phyloP scores from a whole-genome alignment of 345 rosid genomes.

The Euclidium syriacum region DNA sequence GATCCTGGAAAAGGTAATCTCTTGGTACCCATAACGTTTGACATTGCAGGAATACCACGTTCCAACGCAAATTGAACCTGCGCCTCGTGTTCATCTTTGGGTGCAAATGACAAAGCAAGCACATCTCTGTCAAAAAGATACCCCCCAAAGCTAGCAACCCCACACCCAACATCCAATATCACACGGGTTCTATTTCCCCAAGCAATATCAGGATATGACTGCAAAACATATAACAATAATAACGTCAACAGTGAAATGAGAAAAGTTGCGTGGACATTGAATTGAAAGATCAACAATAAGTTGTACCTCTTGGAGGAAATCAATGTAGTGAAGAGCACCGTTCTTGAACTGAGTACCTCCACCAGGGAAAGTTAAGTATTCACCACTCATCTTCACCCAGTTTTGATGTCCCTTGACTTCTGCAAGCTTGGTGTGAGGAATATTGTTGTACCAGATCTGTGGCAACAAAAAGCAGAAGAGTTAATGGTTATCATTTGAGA shows the following conservation, averaged over 20 bases:
- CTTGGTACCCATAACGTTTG: slow-evolving; percentile 83
- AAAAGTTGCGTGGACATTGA: background rate
- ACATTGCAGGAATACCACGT: slow-evolving; percentile 86
- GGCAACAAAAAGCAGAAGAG: slow-evolving; percentile 15
- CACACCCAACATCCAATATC: slow-evolving; percentile 90
- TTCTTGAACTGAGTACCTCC: slow-evolving; percentile 96
- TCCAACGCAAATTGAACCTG: slow-evolving; percentile 94
- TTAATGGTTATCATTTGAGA: background rate
- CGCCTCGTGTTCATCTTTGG: slow-evolving; percentile 96
- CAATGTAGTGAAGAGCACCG: slow-evolving; percentile 66
- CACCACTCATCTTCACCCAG: slow-evolving; percentile 63
- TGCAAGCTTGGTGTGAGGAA: slow-evolving; percentile 68
- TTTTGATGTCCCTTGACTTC: slow-evolving; percentile 69
- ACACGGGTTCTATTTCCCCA: slow-evolving; percentile 80
- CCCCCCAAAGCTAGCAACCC: slow-evolving; percentile 94
- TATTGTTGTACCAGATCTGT: slow-evolving; percentile 65
- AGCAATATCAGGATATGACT: slow-evolving; percentile 61
- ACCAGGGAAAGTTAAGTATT: slow-evolving; percentile 76
- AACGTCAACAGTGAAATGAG: background rate
- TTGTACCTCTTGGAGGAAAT: slow-evolving; percentile 57
- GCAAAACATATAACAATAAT: slow-evolving; percentile 12
- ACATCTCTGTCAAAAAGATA: slow-evolving; percentile 79
- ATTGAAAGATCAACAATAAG: background rate
- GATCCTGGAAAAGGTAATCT: slow-evolving; percentile 81
- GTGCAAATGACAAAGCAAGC: slow-evolving; percentile 89